Evolutionary conservation across 345 rosid genomes (phyloP).

Genomic region (Murraya paniculata): DNA sequence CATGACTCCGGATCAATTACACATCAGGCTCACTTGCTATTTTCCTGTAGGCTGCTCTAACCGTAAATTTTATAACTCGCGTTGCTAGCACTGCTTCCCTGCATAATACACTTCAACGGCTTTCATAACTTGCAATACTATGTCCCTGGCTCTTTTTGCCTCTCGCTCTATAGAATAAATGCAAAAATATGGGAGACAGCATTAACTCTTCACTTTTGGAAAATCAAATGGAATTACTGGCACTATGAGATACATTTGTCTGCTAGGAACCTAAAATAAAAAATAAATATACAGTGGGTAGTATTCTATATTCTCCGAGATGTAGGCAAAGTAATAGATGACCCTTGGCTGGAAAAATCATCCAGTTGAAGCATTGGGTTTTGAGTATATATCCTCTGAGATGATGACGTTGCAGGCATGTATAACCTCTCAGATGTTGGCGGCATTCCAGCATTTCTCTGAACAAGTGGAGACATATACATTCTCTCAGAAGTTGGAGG

Average conservation of each 20-base stretch:
- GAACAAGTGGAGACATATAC: constrained; percentile 26
- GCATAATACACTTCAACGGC: too few species aligned
- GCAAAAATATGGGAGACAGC: neutral
- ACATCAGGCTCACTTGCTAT: too few species aligned
- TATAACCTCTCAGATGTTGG: constrained; percentile 34
- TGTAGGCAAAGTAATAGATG: constrained; percentile 24
- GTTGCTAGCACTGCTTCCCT: too few species aligned
- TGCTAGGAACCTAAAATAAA: neutral
- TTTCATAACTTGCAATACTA: too few species aligned
- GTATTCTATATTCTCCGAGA: constrained; percentile 26
- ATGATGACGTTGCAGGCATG: constrained; percentile 23
- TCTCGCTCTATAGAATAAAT: neutral
- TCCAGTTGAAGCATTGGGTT: constrained; percentile 30
- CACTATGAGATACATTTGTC: neutral
- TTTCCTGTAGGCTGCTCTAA: too few species aligned
- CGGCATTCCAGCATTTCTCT: constrained; percentile 19
- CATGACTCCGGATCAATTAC: too few species aligned
- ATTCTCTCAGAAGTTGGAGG: constrained; percentile 21
- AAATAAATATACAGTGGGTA: neutral
- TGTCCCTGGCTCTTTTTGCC: too few species aligned
- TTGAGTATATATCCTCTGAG: constrained; percentile 35
- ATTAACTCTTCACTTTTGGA: neutral
- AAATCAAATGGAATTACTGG: neutral
- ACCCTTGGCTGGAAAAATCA: constrained; percentile 35
- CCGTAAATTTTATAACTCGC: too few species aligned